Conservation (phyloP, 1,284 basidiomycete genomes). For the Ustilago xerochloae region DNA sequence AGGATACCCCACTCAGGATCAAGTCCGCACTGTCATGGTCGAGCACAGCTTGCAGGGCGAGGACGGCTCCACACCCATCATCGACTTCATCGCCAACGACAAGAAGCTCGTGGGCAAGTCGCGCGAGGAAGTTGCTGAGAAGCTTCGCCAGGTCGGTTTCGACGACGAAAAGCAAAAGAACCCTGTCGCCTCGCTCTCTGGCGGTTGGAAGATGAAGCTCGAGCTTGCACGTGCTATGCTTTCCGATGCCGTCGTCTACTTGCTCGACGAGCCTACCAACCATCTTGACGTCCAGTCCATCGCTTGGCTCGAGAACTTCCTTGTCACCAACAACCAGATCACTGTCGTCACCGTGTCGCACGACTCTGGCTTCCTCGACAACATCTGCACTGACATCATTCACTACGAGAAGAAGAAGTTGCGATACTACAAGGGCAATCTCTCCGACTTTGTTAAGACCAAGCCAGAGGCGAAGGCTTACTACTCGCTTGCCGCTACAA, state of each 20-base stretch:
- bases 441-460: constrained; percentile 88
- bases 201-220: constrained; percentile 98
- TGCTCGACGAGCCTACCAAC: constrained; percentile 94
- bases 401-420: constrained; percentile 98
- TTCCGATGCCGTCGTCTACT: constrained; percentile 80
- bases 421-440: constrained; percentile 93
- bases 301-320: constrained; percentile 91
- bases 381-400: constrained; percentile 96
- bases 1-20: constrained; percentile 89
- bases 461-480: constrained; percentile 96
- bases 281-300: constrained; percentile 80
- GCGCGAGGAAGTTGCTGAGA: constrained; percentile 56
- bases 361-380: constrained; percentile 97
- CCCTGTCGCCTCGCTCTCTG: constrained; percentile 88
- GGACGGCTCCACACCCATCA: constrained; percentile 80
- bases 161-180: constrained; percentile 86
- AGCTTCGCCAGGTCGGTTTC: constrained; percentile 75
- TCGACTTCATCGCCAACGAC: constrained; percentile 90
- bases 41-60: constrained; percentile 95
- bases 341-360: constrained; percentile 97
- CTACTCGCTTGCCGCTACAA: constrained; percentile 93
- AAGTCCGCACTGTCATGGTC: constrained; percentile 91
- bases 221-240: constrained; percentile 75
- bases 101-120: constrained; percentile 63
- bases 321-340: constrained; percentile 65